A percentile compares a stretch with the other conserved stretches of the same genome.
These are phyloP conservation scores for Puccinia sorghi DNA, from an alignment of 1,284 basidiomycete genomes.

Conservation along the genomic window DNA sequence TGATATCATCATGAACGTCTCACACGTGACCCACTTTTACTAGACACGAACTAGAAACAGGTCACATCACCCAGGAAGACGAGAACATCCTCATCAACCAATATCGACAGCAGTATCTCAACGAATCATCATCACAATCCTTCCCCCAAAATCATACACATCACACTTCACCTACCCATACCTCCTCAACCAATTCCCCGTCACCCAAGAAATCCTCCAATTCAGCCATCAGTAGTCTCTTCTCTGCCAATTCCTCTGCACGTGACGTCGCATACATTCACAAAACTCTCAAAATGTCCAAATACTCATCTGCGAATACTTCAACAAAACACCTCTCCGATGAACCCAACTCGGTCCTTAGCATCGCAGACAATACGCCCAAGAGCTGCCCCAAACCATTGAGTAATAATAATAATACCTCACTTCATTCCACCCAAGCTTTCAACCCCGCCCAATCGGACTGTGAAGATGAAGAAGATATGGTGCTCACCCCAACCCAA, in stretches of 20 bases:
- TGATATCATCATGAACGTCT: background rate
- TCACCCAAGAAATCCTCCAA: conserved; percentile 1
- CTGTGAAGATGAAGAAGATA: background rate
- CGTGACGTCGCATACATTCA: conserved; percentile 38
- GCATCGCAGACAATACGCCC: background rate
- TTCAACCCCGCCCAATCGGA: background rate
- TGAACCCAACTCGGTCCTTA: background rate
- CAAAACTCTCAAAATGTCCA: conserved; percentile 16
- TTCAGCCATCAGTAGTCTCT: background rate
- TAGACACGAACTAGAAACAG: conserved; percentile 27
- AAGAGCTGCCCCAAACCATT: background rate
- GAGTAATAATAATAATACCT: background rate
- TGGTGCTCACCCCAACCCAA: conserved; percentile 11
- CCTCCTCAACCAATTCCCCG: background rate
- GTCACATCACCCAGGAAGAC: conserved; percentile 32
- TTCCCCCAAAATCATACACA: background rate
- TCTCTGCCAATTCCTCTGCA: conserved; percentile 14
- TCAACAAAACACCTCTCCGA: background rate
- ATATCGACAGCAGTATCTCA: conserved; percentile 25
- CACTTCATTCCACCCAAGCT: background rate
- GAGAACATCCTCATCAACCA: conserved; percentile 34
- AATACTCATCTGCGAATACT: background rate
- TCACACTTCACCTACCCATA: background rate
- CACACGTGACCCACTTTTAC: background rate
- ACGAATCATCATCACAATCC: background rate